Evolutionary conservation across 768 basidiomycete genomes (phyloP).

Genomic region (Hericium alpestre): DNA sequence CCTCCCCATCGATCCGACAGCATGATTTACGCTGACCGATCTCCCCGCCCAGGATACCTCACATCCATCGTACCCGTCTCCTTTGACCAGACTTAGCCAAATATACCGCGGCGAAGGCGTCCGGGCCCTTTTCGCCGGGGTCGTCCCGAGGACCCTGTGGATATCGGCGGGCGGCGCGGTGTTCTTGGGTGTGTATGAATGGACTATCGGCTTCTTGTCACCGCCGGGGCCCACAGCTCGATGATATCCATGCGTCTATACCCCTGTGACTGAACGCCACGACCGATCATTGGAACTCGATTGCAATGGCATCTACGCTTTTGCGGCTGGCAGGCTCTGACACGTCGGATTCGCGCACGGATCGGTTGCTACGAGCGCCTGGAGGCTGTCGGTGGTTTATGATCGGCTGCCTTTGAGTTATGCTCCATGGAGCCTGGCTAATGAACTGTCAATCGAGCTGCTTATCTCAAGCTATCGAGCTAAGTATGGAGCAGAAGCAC

Average conservation of each 20-base stretch:
- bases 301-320: too few relatives aligned
- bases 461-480: too few relatives aligned
- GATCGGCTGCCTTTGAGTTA: too few relatives aligned
- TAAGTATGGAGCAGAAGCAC: too few relatives aligned
- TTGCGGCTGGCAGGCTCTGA: too few relatives aligned
- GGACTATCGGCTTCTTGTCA: conserved; percentile 20
- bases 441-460: too few relatives aligned
- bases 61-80: conserved; percentile 40
- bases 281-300: too few relatives aligned
- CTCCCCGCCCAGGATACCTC: conserved; percentile 32
- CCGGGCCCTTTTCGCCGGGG: conserved; percentile 72
- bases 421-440: too few relatives aligned
- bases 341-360: too few relatives aligned
- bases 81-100: conserved; percentile 42
- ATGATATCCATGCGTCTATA: not conserved
- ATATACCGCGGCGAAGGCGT: conserved; percentile 70
- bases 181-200: conserved; percentile 95
- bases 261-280: not conserved
- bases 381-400: too few relatives aligned
- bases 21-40: not conserved
- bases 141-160: conserved; percentile 88
- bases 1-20: conserved; percentile 2
- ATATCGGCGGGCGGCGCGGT: conserved; percentile 95
- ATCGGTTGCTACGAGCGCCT: too few relatives aligned
- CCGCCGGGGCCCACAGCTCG: not conserved